Evolutionary conservation across 768 basidiomycete genomes (phyloP).

Genomic region (Serendipita vermifera): DNA sequence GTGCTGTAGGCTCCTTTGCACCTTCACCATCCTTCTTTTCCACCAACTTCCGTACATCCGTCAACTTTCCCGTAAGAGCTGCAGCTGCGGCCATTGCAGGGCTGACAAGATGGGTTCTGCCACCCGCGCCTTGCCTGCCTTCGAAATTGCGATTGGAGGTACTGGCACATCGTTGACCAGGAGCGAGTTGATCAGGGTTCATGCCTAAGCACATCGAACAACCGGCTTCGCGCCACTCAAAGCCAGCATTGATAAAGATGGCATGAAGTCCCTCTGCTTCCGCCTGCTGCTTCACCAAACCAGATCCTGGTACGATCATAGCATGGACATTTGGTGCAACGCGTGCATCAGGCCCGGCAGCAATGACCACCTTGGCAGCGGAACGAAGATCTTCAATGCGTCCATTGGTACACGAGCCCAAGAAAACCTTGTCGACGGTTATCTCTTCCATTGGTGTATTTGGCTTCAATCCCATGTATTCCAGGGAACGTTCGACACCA

Average conservation of each 20-base stretch:
- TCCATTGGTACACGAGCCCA: slow-evolving; percentile 90
- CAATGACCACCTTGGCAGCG: slow-evolving; percentile 63
- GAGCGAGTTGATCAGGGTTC: slow-evolving; percentile 83
- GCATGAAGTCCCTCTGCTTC: slow-evolving; percentile 79
- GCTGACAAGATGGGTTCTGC: slow-evolving; percentile 76
- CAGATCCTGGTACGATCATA: slow-evolving; percentile 89
- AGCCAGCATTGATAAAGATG: slow-evolving; percentile 80
- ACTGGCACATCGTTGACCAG: slow-evolving; percentile 76
- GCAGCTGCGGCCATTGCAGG: slow-evolving; percentile 92
- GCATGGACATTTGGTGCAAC: slow-evolving; percentile 65
- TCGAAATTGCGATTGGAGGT: slow-evolving; percentile 87
- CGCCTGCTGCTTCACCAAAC: slow-evolving; percentile 79
- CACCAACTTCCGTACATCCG: slow-evolving; percentile 70
- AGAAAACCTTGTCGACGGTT: slow-evolving; percentile 77
- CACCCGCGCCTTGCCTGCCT: slow-evolving; percentile 61
- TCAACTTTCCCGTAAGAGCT: slow-evolving; percentile 71
- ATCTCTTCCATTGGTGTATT: slow-evolving; percentile 72
- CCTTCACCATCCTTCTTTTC: slow-evolving; percentile 34
- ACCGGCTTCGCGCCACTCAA: slow-evolving; percentile 91
- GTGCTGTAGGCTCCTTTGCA: slow-evolving; percentile 15
- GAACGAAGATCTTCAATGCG: slow-evolving; percentile 87
- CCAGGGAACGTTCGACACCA: slow-evolving; percentile 59
- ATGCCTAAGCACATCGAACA: slow-evolving; percentile 96
- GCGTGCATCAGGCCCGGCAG: slow-evolving; percentile 58
- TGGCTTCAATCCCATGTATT: slow-evolving; percentile 76